These are phyloP conservation scores for Chaetomiaceae sp. DNA, from an alignment of 2,329 filamentous ascomycete genomes.

Conservation along the genomic window DNA sequence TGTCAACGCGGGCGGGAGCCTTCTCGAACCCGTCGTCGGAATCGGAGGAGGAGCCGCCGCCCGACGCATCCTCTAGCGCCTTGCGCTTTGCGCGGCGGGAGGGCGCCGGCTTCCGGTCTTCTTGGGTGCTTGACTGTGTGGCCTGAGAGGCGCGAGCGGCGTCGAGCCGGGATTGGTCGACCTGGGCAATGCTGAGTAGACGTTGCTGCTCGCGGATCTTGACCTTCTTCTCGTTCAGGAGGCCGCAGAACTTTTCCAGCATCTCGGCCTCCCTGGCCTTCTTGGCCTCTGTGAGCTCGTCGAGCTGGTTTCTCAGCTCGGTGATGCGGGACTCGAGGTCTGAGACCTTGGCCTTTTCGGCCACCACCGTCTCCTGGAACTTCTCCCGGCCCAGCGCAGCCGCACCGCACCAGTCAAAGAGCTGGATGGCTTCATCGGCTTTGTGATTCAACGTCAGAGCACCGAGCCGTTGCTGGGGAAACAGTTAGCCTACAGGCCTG, in stretches of 20 bases:
- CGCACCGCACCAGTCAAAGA: slow-evolving; percentile 66
- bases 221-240: slow-evolving; percentile 75
- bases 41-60: slow-evolving; percentile 34
- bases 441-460: slow-evolving; percentile 53
- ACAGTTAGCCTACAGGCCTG: slow-evolving; percentile 5
- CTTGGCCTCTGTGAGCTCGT: slow-evolving; percentile 63
- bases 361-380: slow-evolving; percentile 40
- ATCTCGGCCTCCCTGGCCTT: slow-evolving; percentile 61
- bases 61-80: slow-evolving; percentile 32
- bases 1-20: slow-evolving; percentile 44
- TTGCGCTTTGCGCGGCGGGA: slow-evolving; percentile 51
- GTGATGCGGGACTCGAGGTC: slow-evolving; percentile 52
- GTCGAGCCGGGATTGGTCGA: slow-evolving; percentile 12
- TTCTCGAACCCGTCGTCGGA: slow-evolving; percentile 44
- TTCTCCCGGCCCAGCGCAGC: slow-evolving; percentile 47
- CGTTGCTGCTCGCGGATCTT: slow-evolving; percentile 72
- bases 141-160: slow-evolving; percentile 10
- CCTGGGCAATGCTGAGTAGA: slow-evolving; percentile 38
- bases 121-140: slow-evolving; percentile 18
- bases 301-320: slow-evolving; percentile 57
- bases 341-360: slow-evolving; percentile 38
- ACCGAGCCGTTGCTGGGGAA: slow-evolving; percentile 61
- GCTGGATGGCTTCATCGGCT: slow-evolving; percentile 54
- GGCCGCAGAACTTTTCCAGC: slow-evolving; percentile 62
- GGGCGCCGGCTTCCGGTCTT: slow-evolving; percentile 16